Percentiles rank a stretch among this genome's conserved stretches.
Conservation (phyloP, 2,329 filamentous ascomycete genomes). For the Monilinia laxa region DNA sequence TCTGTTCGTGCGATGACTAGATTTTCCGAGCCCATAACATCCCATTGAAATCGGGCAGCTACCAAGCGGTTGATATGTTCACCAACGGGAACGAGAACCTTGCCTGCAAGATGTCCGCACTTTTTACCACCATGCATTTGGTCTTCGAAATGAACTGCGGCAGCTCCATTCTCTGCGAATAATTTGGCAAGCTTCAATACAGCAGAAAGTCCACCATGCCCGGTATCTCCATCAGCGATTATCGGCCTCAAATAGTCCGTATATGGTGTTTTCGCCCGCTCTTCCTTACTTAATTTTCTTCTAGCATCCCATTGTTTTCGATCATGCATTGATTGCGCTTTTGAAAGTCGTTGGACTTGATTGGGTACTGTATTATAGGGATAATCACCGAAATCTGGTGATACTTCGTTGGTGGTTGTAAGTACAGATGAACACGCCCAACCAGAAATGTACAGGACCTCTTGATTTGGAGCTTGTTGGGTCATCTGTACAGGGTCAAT, state of each 20-base stretch:
- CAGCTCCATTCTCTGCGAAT: constrained; percentile 95
- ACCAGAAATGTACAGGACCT: constrained; percentile 92
- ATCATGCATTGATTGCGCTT: constrained; percentile 96
- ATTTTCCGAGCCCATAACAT: constrained; percentile 95
- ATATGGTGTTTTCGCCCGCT: constrained; percentile 77
- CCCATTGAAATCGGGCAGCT: constrained; percentile 94
- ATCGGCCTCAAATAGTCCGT: constrained; percentile 92
- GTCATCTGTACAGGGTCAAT: constrained; percentile 99
- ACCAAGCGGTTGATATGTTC: constrained; percentile 96
- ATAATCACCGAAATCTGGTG: constrained; percentile 96
- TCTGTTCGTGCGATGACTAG: constrained; percentile 93
- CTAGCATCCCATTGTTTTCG: constrained; percentile 89
- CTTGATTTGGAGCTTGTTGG: constrained; percentile 92
- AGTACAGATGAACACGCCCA: constrained; percentile 96
- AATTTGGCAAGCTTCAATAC: constrained; percentile 96
- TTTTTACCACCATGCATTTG: constrained; percentile 98
- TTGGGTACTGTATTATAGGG: constrained; percentile 99
- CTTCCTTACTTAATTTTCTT: constrained; percentile 70
- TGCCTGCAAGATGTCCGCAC: constrained; percentile 93
- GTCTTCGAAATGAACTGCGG: constrained; percentile 96
- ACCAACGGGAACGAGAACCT: constrained; percentile 88
- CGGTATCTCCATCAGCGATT: constrained; percentile 93
- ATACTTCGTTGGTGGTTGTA: constrained; percentile 94
- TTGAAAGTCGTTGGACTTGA: constrained; percentile 93
- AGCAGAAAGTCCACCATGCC: constrained; percentile 87